A percentile compares a stretch with the other conserved stretches of the same genome.
Conservation (phyloP, 768 basidiomycete species). For the Boletus edulis region DNA sequence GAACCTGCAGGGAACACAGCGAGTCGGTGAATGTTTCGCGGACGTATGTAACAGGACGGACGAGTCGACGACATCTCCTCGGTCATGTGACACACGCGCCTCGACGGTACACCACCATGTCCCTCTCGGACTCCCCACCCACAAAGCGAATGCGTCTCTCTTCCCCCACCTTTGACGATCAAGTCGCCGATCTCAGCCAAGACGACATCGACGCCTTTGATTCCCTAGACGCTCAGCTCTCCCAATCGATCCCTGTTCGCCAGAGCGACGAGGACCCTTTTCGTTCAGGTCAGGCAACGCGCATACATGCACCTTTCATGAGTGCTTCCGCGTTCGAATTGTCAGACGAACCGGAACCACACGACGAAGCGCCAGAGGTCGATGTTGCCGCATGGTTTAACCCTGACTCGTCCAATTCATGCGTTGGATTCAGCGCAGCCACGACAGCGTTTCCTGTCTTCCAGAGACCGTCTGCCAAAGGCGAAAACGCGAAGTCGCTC, state of each 20-base stretch:
- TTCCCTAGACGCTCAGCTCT: conserved; percentile 44
- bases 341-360: conserved; percentile 11
- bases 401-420: conserved; percentile 26
- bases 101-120: background rate
- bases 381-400: conserved; percentile 54
- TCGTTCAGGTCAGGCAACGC: background rate
- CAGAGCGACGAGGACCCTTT: conserved; percentile 25
- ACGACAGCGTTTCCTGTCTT: conserved; percentile 19
- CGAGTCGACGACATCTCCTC: background rate
- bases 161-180: conserved; percentile 63
- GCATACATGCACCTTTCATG: conserved; percentile 20
- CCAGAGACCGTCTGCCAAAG: conserved; percentile 14
- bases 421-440: conserved; percentile 40
- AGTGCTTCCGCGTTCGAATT: conserved; percentile 12
- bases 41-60: background rate
- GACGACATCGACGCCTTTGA: conserved; percentile 57
- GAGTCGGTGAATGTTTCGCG: conserved; percentile 23
- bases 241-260: conserved; percentile 28
- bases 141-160: conserved; percentile 63
- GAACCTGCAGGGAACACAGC: conserved; percentile 24
- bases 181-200: conserved; percentile 48
- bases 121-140: conserved; percentile 38
- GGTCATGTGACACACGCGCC: conserved; percentile 20
- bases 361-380: conserved; percentile 37
- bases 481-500: conserved; percentile 25